phyloP scores from a whole-genome alignment of 2,329 filamentous ascomycete species.

The Pseudogymnoascus sp. region DNA sequence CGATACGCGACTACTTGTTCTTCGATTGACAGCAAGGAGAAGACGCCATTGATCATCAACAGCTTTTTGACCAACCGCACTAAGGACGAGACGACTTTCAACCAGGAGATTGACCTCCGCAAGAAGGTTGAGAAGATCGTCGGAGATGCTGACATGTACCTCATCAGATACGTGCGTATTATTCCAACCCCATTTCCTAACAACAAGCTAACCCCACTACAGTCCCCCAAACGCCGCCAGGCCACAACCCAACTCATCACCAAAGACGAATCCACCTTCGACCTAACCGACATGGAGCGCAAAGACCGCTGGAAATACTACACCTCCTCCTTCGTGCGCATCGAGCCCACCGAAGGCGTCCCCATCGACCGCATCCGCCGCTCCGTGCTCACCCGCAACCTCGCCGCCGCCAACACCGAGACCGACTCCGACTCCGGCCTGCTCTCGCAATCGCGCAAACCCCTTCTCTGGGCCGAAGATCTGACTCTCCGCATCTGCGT shows the following conservation, averaged over 20 bases:
- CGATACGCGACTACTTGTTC: constrained; percentile 78
- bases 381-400: constrained; percentile 62
- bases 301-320: constrained; percentile 90
- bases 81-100: constrained; percentile 78
- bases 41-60: constrained; percentile 82
- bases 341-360: constrained; percentile 80
- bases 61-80: constrained; percentile 77
- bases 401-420: constrained; percentile 54
- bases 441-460: constrained; percentile 43
- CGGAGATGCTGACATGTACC: constrained; percentile 87
- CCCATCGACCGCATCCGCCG: constrained; percentile 56
- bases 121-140: constrained; percentile 89
- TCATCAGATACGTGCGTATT: constrained; percentile 76
- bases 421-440: constrained; percentile 56
- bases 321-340: constrained; percentile 80
- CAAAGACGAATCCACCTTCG: constrained; percentile 67
- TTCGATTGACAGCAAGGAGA: constrained; percentile 81
- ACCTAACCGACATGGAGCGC: constrained; percentile 78
- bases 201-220: constrained; percentile 29
- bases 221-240: constrained; percentile 60
- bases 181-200: constrained; percentile 13
- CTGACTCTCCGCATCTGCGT: constrained; percentile 67
- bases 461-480: constrained; percentile 56
- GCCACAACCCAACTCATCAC: constrained; percentile 65
- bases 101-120: constrained; percentile 80